A percentile compares a stretch with the other conserved stretches of the same genome.
Conservation (phyloP, 495 filamentous ascomycete species). For the Hypoxylon crocopeplum region DNA sequence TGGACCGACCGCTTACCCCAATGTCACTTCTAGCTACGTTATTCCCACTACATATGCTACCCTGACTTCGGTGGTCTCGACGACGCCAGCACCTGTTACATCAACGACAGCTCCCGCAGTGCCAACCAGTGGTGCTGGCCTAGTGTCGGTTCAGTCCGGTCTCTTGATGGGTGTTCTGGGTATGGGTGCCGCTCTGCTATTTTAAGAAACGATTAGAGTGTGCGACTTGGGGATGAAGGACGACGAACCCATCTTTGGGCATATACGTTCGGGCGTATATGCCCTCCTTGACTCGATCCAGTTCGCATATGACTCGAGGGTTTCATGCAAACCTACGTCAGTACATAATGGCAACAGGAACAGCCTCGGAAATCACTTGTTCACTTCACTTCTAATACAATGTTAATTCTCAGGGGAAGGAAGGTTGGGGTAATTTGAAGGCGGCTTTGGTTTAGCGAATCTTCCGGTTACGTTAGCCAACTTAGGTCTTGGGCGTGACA, state of each 20-base stretch:
- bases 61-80: constrained; percentile 28
- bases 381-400: constrained; percentile 31
- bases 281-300: no score
- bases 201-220: constrained; percentile 33
- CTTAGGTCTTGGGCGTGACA: constrained; percentile 18
- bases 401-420: constrained; percentile 33
- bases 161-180: constrained; percentile 51
- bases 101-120: constrained; percentile 19
- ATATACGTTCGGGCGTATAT: no score
- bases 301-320: background rate
- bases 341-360: background rate
- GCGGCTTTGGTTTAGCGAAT: constrained; percentile 23
- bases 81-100: constrained; percentile 25
- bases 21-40: constrained; percentile 34
- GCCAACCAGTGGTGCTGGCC: constrained; percentile 43
- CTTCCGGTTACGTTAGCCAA: constrained; percentile 27
- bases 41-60: constrained; percentile 35
- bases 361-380: background rate
- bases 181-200: constrained; percentile 51
- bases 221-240: background rate
- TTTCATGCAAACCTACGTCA: background rate
- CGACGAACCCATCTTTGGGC: no score
- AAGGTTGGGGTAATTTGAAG: constrained; percentile 29
- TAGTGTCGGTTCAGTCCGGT: constrained; percentile 48
- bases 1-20: constrained; percentile 47